These are phyloP conservation scores for Pichia membranifaciens DNA, from an alignment of 805 yeast genomes.

Conservation along the genomic window DNA sequence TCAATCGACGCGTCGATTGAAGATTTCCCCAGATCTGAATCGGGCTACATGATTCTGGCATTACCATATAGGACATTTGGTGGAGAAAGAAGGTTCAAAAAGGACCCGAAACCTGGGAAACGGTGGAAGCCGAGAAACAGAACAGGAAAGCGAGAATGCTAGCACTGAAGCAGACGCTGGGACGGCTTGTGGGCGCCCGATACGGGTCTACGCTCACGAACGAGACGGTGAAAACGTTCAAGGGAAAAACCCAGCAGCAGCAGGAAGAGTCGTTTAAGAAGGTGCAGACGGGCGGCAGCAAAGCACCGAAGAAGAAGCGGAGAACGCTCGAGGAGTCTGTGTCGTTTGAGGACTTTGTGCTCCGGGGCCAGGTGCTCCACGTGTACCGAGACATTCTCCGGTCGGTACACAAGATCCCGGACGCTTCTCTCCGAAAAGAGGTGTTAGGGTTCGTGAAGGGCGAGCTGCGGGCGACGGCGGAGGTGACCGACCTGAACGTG, in stretches of 20 bases:
- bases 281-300: not conserved
- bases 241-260: not conserved
- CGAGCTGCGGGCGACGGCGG: slow-evolving; percentile 25
- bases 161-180: not conserved
- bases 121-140: not conserved
- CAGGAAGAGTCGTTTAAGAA: not conserved
- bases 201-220: slow-evolving; percentile 8
- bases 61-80: too few relatives aligned
- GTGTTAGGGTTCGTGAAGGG: slow-evolving; percentile 26
- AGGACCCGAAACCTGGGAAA: too few relatives aligned
- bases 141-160: not conserved
- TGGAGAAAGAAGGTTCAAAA: too few relatives aligned
- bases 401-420: slow-evolving; percentile 22
- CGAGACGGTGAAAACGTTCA: slow-evolving; percentile 5
- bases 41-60: too few relatives aligned
- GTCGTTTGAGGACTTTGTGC: slow-evolving; percentile 24
- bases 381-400: slow-evolving; percentile 31
- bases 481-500: slow-evolving; percentile 24
- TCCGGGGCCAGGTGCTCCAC: slow-evolving; percentile 24
- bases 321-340: slow-evolving; percentile 10
- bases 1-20: not conserved
- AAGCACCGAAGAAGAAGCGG: not conserved
- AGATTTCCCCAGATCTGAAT: not conserved
- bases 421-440: slow-evolving; percentile 19
- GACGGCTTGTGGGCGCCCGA: not conserved